Evolutionary conservation across 73 alveolate species (phyloP).

Genomic region (Stentor coeruleus): DNA sequence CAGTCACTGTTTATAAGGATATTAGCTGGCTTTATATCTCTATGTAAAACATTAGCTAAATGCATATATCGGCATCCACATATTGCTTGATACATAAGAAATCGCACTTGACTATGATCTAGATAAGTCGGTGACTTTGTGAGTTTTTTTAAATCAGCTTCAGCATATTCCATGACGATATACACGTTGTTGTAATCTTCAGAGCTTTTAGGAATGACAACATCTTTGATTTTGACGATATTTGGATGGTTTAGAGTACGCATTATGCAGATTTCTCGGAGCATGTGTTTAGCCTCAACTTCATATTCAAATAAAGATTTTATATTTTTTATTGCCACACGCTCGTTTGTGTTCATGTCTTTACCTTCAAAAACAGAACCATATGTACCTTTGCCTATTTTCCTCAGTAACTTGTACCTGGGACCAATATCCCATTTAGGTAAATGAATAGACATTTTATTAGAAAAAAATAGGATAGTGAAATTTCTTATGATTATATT

Average conservation of each 20-base stretch:
- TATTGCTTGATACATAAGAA: slow-evolving; percentile 70
- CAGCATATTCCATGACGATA: slow-evolving; percentile 68
- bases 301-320: slow-evolving; percentile 32
- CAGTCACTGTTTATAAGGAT: slow-evolving; percentile 83
- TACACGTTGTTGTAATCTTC: slow-evolving; percentile 64
- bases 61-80: slow-evolving; percentile 81
- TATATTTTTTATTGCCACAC: slow-evolving; percentile 47
- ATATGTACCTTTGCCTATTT: slow-evolving; percentile 17
- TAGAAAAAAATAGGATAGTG: no score
- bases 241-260: slow-evolving; percentile 35
- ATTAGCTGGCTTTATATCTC: slow-evolving; percentile 94
- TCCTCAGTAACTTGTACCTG: no score
- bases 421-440: no score
- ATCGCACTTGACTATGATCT: slow-evolving; percentile 55
- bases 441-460: no score
- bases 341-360: slow-evolving; percentile 31
- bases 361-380: slow-evolving; percentile 37
- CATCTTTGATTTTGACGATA: slow-evolving; percentile 45
- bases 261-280: slow-evolving; percentile 54
- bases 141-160: slow-evolving; percentile 70
- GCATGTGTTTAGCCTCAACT: no score
- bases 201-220: no score
- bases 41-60: slow-evolving; percentile 80
- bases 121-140: slow-evolving; percentile 65
- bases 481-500: no score